Base-by-base conservation (phyloP, 805 yeast genomes). In the Diddensiella transvaalensis region DNA sequence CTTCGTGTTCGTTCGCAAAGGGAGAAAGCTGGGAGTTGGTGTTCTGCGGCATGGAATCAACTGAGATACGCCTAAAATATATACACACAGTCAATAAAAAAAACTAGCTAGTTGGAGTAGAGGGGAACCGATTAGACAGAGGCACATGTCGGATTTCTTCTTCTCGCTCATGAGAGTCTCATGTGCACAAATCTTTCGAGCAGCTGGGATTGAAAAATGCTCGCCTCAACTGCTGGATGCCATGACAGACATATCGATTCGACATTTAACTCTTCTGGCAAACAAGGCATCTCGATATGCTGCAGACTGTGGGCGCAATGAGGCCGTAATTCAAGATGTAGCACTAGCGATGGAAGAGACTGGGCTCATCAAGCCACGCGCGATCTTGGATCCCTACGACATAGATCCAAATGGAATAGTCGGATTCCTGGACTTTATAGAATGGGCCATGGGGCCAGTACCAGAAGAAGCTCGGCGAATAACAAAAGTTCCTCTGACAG, bases 181-280 rank as follows among this genome's bases (percentile, higher is more conserved):
- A 0, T 70, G 77, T 52, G 69, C 77, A 42, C 84, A 79, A 61
- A 73, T 77, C 1, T 73, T 91, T 45, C 80, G 87, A 52, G 80
- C 93, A 0, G 78, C 82, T 24, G 99, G 99, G 0, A 87, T 89
- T 59, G 96, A 87, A 52, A 76, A 81, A 57, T 81, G 90, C 54
- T 74, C 81, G 44, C 86, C 91, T 4, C 72, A 79, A 4, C 77
- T 85, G 1, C 71, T 91, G 6, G 90, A 88, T 60, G 75, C 82
- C 1, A 56, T 89, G n/a, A 82, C 95, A 0, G 96, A 89, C 59
- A 60, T 91, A 1, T 80, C 84, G 61, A 68, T 85, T 15, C 75
- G 84, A 49, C 83, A 82, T 61, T 65, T 91, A 39, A 69, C 70
- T 42, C 66, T 81, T 15, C 60, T 91, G 18, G 65, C 81, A 1